Conservation (phyloP, 2,329 filamentous ascomycete species). For the Pestalotiopsis sp. region DNA sequence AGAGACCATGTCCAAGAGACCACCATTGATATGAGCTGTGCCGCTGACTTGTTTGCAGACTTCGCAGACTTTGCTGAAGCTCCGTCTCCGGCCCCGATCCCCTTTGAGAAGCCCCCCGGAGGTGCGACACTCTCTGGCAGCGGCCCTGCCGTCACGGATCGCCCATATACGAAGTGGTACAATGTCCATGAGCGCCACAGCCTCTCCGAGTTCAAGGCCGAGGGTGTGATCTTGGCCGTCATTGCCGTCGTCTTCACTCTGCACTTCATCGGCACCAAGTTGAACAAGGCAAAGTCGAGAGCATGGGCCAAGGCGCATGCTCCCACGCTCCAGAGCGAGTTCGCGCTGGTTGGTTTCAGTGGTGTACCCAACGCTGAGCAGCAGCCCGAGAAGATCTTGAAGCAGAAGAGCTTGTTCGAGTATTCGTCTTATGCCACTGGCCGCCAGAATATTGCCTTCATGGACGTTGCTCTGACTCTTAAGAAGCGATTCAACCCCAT, state of each 20-base stretch:
- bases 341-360: conserved; percentile 82
- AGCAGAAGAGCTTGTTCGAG: conserved; percentile 87
- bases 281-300: conserved; percentile 80
- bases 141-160: conserved; percentile 49
- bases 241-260: conserved; percentile 75
- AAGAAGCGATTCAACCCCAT: conserved; percentile 87
- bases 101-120: conserved; percentile 49
- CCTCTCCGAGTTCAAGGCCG: conserved; percentile 81
- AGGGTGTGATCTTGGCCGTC: conserved; percentile 79
- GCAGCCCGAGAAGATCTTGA: conserved; percentile 64
- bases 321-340: conserved; percentile 76
- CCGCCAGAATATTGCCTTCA: conserved; percentile 88
- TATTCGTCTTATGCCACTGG: conserved; percentile 88
- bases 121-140: conserved; percentile 49
- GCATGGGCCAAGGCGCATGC: conserved; percentile 80
- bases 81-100: conserved; percentile 64
- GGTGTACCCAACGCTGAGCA: conserved; percentile 54
- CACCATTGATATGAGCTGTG: conserved; percentile 2
- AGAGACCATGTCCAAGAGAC: background rate
- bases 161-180: conserved; percentile 94
- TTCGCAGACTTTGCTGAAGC: conserved; percentile 92
- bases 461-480: conserved; percentile 82
- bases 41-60: conserved; percentile 55
- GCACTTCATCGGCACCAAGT: conserved; percentile 79
- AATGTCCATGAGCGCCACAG: conserved; percentile 90